Conservation (phyloP, 345 rosid species). For the Arabidopsis suecica region DNA sequence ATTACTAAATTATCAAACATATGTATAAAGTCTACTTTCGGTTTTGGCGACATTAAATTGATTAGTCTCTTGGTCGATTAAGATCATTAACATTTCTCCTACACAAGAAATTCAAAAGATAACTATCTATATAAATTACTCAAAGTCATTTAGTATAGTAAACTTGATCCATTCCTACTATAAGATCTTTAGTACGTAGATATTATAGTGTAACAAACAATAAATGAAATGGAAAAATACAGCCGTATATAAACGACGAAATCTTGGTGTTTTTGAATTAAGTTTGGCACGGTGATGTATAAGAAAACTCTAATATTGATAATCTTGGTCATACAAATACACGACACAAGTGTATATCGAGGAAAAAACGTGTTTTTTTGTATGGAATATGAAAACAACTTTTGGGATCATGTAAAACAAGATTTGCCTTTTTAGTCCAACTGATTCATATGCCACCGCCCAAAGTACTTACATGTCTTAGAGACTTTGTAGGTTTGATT, state of each 20-base stretch:
- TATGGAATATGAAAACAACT: background rate
- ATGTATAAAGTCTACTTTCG: constrained; percentile 25
- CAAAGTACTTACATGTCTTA: constrained; percentile 2
- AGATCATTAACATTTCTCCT: background rate
- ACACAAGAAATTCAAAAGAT: background rate
- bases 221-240: constrained; percentile 1
- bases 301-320: constrained; percentile 12
- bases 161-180: background rate
- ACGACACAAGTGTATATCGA: constrained; percentile 35
- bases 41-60: constrained; percentile 2
- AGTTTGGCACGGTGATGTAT: constrained; percentile 15
- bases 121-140: background rate
- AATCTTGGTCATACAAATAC: constrained; percentile 35
- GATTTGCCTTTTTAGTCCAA: constrained; percentile 30
- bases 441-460: constrained; percentile 39
- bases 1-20: background rate
- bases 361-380: constrained; percentile 25
- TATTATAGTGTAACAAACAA: background rate
- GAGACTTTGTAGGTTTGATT: background rate
- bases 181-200: background rate
- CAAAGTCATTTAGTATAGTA: background rate
- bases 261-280: constrained; percentile 17
- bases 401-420: constrained; percentile 40
- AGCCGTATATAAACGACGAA: constrained; percentile 7
- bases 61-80: background rate